Conservation (phyloP, 352 stramenopile species). For the Achlya hypogyna region DNA sequence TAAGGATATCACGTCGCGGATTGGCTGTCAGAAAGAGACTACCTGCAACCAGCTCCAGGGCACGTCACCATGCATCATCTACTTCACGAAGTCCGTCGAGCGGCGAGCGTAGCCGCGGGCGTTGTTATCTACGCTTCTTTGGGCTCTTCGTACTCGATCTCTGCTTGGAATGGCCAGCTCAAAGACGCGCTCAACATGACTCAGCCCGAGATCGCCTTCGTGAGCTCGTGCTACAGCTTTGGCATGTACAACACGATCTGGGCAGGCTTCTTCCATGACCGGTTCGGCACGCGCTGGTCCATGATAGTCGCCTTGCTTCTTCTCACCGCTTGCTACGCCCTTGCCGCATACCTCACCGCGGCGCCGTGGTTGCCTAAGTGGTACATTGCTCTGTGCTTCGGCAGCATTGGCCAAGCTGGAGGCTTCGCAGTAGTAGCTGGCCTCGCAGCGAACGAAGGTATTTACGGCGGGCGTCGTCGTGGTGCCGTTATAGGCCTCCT, state of each 20-base stretch:
- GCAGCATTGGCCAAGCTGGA: conserved; percentile 41
- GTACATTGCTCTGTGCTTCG: conserved; percentile 45
- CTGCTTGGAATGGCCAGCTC: conserved; percentile 68
- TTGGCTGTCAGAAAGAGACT: too few species aligned
- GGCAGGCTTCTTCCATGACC: conserved; percentile 57
- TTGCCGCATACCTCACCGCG: conserved; percentile 31
- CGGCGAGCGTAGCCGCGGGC: conserved; percentile 36
- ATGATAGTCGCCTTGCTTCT: conserved; percentile 37
- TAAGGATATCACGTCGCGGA: too few species aligned
- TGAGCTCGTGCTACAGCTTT: conserved; percentile 73
- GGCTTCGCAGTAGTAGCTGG: conserved; percentile 67
- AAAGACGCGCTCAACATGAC: conserved; percentile 45
- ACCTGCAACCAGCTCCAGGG: too few species aligned
- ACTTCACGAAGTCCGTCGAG: not conserved
- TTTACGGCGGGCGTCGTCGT: conserved; percentile 53
- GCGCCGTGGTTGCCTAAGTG: conserved; percentile 37
- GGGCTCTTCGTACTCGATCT: conserved; percentile 70
- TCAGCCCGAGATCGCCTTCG: conserved; percentile 59
- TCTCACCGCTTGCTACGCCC: conserved; percentile 33
- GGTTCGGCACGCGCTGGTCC: conserved; percentile 47
- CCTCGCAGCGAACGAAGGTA: conserved; percentile 59
- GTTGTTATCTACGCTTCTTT: conserved; percentile 48
- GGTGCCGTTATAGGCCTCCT: conserved; percentile 65
- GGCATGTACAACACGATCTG: conserved; percentile 66
- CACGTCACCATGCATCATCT: not conserved